Evolutionary conservation across 116 monocot genomes (phyloP), one percentile per base, ranked within the genome.

Genomic region (Papilionanthe hybrid): DNA sequence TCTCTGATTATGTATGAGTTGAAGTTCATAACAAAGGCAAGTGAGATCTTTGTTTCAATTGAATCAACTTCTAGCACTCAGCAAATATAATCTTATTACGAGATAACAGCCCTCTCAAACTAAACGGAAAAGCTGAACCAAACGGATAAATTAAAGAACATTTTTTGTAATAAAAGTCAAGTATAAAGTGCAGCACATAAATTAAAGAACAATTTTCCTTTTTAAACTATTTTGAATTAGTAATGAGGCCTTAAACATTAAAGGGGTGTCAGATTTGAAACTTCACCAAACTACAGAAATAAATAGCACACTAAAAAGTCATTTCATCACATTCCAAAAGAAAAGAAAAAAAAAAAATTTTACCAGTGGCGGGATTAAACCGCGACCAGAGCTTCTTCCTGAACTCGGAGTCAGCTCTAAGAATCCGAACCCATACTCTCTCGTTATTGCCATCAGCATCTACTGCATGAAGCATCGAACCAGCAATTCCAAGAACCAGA

Each of bases 361-460:
- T 86, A 95, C 99, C 99, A 29, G 99, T 93, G 18, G 79, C 65
- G 6, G 93, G 87, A 82, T 99, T 93, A 76, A 93, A 99, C 20
- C 84, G 81, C 27, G 92, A 99, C 99, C 99, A 95, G 44, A 99
- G 85, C 65, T 95, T 93, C 6, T 72, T 78, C 72, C 90, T 82
- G 74, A 99, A 94, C 88, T 95, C 93, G 42, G 82, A 88, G 77
- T 99, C 99, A 0, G 99, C 99, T 0, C 89, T 89, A 29, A 95
- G 75, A 71, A 99, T 87, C 77, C 99, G 90, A 37, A 99, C 91
- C 95, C 95, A 99, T 25, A 99, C 90, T 82, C 99, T 72, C 91
- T 99, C 99, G 79, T 88, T 85, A 56, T 76, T 89, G 44, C 88
- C 93, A 22, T 88, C 55, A 49, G 23, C 93, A 72, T 93, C 95